These are phyloP conservation scores for Phytophthora parvispora DNA, from an alignment of 352 stramenopile genomes.

Conservation along the genomic window DNA sequence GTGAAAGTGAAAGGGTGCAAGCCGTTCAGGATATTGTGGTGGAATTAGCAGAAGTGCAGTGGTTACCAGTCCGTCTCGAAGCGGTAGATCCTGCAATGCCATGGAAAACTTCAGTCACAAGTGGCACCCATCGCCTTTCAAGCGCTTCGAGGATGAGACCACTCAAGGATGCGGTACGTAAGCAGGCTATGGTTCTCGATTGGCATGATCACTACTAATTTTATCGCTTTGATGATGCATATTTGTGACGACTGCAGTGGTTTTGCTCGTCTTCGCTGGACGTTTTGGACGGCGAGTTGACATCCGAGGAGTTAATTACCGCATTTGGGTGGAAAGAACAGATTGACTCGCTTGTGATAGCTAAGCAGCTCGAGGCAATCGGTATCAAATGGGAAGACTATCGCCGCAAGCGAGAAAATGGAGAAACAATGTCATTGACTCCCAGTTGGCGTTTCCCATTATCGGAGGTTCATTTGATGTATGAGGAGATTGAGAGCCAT, in stretches of 20 bases:
- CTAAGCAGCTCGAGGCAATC: conserved; percentile 64
- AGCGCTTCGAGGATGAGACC: conserved; percentile 51
- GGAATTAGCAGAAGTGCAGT: conserved; percentile 44
- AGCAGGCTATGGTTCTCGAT: conserved; percentile 1
- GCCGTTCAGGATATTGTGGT: conserved; percentile 41
- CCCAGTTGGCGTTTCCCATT: conserved; percentile 42
- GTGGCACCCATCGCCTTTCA: conserved; percentile 35
- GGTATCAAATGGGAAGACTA: conserved; percentile 43
- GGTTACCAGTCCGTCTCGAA: conserved; percentile 47
- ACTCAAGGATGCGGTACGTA: conserved; percentile 68
- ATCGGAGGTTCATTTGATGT: conserved; percentile 66
- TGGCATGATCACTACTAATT: conserved; percentile 10
- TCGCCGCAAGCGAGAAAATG: conserved; percentile 12
- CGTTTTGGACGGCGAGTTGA: conserved; percentile 66
- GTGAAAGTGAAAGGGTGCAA: conserved; percentile 2
- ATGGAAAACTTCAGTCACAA: conserved; percentile 45
- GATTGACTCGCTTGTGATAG: conserved; percentile 53
- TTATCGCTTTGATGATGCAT: conserved; percentile 8
- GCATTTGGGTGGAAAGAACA: conserved; percentile 68
- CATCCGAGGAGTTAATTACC: conserved; percentile 57
- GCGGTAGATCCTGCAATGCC: conserved; percentile 61
- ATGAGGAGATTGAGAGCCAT: conserved; percentile 59
- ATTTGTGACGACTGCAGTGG: conserved; percentile 46
- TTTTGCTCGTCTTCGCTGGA: conserved; percentile 63
- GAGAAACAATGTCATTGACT: background rate